Evolutionary conservation across 2,329 filamentous ascomycete genomes (phyloP).

Genomic region (Geoglossum cookeanum): DNA sequence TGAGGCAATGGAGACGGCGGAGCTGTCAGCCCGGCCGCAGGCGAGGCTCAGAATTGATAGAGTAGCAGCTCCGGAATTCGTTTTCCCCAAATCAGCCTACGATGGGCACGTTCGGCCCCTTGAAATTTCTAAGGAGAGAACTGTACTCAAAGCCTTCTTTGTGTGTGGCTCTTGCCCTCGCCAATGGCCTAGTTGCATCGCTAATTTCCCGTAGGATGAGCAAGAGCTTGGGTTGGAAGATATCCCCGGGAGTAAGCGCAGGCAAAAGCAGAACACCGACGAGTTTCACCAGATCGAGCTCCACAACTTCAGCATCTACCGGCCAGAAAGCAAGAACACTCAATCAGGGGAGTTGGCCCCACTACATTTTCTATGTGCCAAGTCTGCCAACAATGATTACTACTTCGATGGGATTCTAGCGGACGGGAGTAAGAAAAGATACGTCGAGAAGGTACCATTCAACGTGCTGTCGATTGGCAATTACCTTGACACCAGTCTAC

Average conservation of each 20-base stretch:
- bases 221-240: slow-evolving; percentile 5
- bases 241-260: neutral
- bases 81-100: slow-evolving; percentile 15
- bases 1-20: neutral
- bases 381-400: slow-evolving; percentile 20
- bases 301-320: slow-evolving; percentile 39
- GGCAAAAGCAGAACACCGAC: neutral
- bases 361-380: slow-evolving; percentile 32
- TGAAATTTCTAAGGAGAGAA: slow-evolving; percentile 14
- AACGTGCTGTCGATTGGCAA: slow-evolving; percentile 42
- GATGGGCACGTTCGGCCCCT: slow-evolving; percentile 9
- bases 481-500: slow-evolving; percentile 34
- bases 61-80: slow-evolving; percentile 7
- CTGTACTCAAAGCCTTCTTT: slow-evolving; percentile 18
- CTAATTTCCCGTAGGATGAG: neutral
- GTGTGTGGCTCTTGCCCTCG: slow-evolving; percentile 8
- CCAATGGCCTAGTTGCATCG: slow-evolving; percentile 3
- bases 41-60: slow-evolving; percentile 1
- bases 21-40: neutral
- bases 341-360: slow-evolving; percentile 33
- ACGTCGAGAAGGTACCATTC: slow-evolving; percentile 38
- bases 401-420: slow-evolving; percentile 43
- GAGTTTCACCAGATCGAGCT: slow-evolving; percentile 30
- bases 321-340: slow-evolving; percentile 14
- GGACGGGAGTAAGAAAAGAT: slow-evolving; percentile 24